Evolutionary conservation across 352 stramenopile genomes (phyloP).

Genomic region (Phytophthora pistaciae): DNA sequence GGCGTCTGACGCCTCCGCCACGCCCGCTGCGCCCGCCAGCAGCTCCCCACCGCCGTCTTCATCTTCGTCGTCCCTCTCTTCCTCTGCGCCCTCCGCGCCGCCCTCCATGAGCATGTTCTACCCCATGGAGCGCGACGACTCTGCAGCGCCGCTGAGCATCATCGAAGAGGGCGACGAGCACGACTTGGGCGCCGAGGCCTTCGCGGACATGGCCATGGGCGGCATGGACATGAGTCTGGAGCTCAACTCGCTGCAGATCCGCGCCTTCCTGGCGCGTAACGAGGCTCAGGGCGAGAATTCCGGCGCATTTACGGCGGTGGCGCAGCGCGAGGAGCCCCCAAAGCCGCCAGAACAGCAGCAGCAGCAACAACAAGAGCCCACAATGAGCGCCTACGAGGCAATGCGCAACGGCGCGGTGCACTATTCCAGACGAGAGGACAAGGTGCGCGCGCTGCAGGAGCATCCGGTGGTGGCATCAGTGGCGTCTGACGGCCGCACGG

Average conservation of each 20-base stretch:
- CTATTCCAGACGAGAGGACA: conserved; percentile 69
- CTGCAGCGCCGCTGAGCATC: conserved; percentile 3
- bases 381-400: conserved; percentile 42
- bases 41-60: background rate
- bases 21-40: background rate
- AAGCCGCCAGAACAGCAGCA: background rate
- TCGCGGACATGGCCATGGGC: conserved; percentile 67
- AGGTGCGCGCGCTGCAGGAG: conserved; percentile 58
- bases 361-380: background rate
- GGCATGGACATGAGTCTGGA: conserved; percentile 70
- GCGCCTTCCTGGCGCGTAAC: conserved; percentile 53
- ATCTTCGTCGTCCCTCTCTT: background rate
- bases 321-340: background rate
- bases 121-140: conserved; percentile 37
- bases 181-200: conserved; percentile 59
- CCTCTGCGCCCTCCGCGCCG: background rate
- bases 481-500: conserved; percentile 55
- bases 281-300: conserved; percentile 24
- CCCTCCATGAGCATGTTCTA: conserved; percentile 25
- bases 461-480: conserved; percentile 69
- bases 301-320: background rate
- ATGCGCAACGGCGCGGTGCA: conserved; percentile 39
- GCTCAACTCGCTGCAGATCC: conserved; percentile 64
- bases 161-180: conserved; percentile 58
- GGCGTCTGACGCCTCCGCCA: background rate